Evolutionary conservation across 148 eudicot species (phyloP).

Genomic region (Limonium bicolor): DNA sequence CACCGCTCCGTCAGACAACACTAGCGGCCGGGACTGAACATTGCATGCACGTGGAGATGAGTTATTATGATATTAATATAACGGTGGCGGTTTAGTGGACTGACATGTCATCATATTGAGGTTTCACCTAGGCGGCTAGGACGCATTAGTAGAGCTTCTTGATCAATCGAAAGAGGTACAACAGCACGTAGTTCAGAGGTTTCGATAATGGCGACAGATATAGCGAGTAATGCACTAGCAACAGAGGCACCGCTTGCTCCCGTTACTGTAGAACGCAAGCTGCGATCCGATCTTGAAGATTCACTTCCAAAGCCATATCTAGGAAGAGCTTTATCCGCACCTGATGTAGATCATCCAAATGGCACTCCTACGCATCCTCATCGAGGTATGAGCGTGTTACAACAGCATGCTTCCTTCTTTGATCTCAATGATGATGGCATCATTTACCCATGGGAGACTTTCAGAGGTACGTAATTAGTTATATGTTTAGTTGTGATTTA

Average conservation of each 20-base stretch:
- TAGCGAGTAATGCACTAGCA: conserved; percentile 23
- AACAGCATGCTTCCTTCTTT: conserved; percentile 63
- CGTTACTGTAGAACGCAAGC: conserved; percentile 32
- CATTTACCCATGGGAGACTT: conserved; percentile 76
- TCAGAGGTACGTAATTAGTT: conserved; percentile 17
- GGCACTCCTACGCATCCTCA: conserved; percentile 46
- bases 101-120: no score
- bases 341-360: conserved; percentile 44
- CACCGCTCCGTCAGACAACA: no score
- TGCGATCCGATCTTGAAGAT: conserved; percentile 52
- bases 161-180: no score
- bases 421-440: conserved; percentile 54
- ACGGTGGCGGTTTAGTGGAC: no score
- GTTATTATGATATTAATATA: no score
- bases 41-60: no score
- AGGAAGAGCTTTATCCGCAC: conserved; percentile 49
- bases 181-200: no score
- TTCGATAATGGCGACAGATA: conserved; percentile 7
- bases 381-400: conserved; percentile 46
- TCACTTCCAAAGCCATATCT: conserved; percentile 67
- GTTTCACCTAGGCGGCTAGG: no score
- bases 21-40: no score
- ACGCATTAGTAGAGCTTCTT: no score
- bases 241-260: conserved; percentile 68
- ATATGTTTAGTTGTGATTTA: not conserved